A percentile compares a stretch with the other conserved stretches of the same genome.
Evolutionary conservation across 1,284 basidiomycete species (phyloP).

Genomic region (Irpex lacteus): DNA sequence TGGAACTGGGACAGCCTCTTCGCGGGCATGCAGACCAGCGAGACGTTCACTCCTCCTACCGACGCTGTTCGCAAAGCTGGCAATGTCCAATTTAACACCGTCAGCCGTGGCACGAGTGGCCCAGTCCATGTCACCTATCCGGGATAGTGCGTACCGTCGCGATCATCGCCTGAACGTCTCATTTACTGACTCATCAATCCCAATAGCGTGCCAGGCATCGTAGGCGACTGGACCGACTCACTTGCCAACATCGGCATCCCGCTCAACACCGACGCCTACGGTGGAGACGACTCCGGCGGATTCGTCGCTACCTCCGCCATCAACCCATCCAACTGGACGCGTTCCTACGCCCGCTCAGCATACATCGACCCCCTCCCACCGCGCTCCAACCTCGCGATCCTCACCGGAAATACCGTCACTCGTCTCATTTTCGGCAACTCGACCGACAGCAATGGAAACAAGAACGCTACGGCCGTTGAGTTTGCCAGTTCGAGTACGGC

Average conservation of each 20-base stretch:
- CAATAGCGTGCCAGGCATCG: conserved; percentile 42
- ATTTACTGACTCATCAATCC: background rate
- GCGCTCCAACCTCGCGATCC: conserved; percentile 61
- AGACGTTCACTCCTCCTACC: conserved; percentile 38
- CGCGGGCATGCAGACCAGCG: conserved; percentile 46
- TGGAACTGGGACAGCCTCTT: conserved; percentile 52
- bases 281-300: conserved; percentile 47
- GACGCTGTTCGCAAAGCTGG: conserved; percentile 32
- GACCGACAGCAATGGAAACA: conserved; percentile 26
- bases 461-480: conserved; percentile 55
- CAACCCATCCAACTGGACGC: conserved; percentile 62
- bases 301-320: conserved; percentile 64
- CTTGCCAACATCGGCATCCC: conserved; percentile 44
- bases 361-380: conserved; percentile 66
- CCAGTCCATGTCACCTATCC: conserved; percentile 50
- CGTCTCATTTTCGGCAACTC: conserved; percentile 49
- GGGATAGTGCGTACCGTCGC: conserved; percentile 37
- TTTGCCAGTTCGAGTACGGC: conserved; percentile 41
- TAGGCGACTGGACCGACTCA: conserved; percentile 51
- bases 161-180: background rate
- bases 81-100: conserved; percentile 38
- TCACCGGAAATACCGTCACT: conserved; percentile 57
- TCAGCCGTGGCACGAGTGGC: conserved; percentile 43
- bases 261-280: conserved; percentile 40
- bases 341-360: conserved; percentile 65